Conservation (phyloP, 2,329 filamentous ascomycete genomes). For the Colletotrichum sp. region DNA sequence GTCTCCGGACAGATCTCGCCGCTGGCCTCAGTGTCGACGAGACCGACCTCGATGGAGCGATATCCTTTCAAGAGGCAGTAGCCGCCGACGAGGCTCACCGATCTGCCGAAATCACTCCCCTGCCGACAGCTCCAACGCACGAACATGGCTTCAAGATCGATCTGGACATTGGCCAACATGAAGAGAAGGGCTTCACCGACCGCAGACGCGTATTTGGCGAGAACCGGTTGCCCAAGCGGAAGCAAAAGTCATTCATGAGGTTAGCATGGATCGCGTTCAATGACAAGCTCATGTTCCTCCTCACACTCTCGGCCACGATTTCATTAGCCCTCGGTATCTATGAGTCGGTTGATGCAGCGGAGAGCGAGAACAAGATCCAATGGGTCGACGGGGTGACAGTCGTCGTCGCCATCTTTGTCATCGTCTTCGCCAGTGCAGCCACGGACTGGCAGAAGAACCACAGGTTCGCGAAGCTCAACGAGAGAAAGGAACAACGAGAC, state of each 20-base stretch:
- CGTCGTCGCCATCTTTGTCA: constrained; percentile 76
- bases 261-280: constrained; percentile 83
- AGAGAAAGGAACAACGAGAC: constrained; percentile 77
- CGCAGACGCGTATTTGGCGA: constrained; percentile 73
- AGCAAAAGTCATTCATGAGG: constrained; percentile 71
- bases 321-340: constrained; percentile 79
- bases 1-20: constrained; percentile 52
- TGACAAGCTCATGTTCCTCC: constrained; percentile 77
- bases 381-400: constrained; percentile 87
- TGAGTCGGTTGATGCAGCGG: constrained; percentile 65
- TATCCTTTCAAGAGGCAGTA: constrained; percentile 56
- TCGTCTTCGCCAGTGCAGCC: constrained; percentile 76
- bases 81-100: constrained; percentile 39
- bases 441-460: constrained; percentile 86
- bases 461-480: constrained; percentile 81
- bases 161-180: constrained; percentile 23
- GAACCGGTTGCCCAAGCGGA: constrained; percentile 72
- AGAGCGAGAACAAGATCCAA: constrained; percentile 63
- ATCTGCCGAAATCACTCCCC: constrained; percentile 25
- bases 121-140: constrained; percentile 28
- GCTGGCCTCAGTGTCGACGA: constrained; percentile 58
- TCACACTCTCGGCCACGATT: constrained; percentile 74
- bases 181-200: constrained; percentile 51
- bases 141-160: constrained; percentile 17
- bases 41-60: constrained; percentile 43